Evolutionary conservation across 768 basidiomycete species (phyloP), one percentile per base, ranked within the genome.

Genomic region (Tephrocybe sp.): DNA sequence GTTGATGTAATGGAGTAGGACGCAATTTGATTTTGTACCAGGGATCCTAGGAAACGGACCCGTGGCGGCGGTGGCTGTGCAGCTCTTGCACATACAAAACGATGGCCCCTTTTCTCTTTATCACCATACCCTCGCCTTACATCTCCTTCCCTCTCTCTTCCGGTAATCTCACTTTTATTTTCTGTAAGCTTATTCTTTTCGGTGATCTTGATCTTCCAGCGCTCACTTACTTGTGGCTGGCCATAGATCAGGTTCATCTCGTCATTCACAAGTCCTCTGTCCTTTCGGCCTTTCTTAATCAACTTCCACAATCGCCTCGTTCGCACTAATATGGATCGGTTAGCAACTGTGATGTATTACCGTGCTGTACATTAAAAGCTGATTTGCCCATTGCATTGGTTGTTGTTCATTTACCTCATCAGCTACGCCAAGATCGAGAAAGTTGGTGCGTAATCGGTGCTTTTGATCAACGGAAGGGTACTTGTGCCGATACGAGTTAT

Each of bases 371-470:
- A 48, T 39, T 51, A 38, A 59, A 54, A 37, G 51, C 54, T 58
- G 55, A 56, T 46, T 52, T 52, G 48, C 48, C 47, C 52, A 44
- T 54, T 53, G 10, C 37, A 41, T 40, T 46, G 42, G 41, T 23
- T 44, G 41, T 23, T 44, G 26, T 32, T 52, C 43, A 34, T 46
- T 50, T 23, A 40, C 36, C 54, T 58, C 39, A 57, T 66, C 54
- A 96, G 96, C 63, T 98, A 98, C 71, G 88, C 91, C 57, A 97
- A 95, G 81, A 84, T 98, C 60, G 95, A 98, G 77, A 98, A 98
- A 86, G 84, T 98, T 63, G 95, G 95, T 97, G 73, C 74, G 91
- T 86, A 60, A 58, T 59, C 39, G 45, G 49, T 48, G 44, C 53
- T 53, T 57, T 48, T 59, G 12, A 24, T 56, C 11, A 41, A 14